A percentile compares a stretch with the other conserved stretches of the same genome.
phyloP scores from a whole-genome alignment of 2,329 filamentous ascomycete genomes.

The Penicillium sp. region DNA sequence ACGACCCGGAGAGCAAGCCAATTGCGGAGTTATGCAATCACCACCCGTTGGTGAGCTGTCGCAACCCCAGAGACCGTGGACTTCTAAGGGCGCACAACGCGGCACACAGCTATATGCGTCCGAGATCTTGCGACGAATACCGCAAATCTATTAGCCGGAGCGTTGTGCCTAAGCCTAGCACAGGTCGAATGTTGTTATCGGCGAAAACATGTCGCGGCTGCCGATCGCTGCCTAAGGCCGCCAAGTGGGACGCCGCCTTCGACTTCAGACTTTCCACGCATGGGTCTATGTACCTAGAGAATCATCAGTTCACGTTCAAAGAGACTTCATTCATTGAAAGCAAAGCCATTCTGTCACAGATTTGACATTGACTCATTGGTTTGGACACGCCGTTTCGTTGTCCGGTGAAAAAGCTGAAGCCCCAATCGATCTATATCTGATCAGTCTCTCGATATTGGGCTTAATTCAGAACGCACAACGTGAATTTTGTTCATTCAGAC shows the following conservation, averaged over 20 bases:
- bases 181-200: conserved; percentile 7
- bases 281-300: conserved; percentile 1
- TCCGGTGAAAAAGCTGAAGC: neutral
- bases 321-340: neutral
- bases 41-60: neutral
- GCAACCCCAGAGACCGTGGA: neutral
- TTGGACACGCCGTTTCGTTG: neutral
- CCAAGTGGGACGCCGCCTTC: conserved; percentile 3
- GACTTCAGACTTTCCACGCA: conserved; percentile 1
- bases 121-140: neutral
- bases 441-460: neutral
- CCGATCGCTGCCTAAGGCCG: conserved; percentile 6
- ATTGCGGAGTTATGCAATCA: neutral
- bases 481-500: neutral
- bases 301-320: neutral
- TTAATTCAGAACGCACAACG: neutral
- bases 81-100: neutral
- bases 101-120: neutral
- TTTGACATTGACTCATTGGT: neutral
- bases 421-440: conserved; percentile 5
- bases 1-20: neutral
- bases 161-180: neutral
- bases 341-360: neutral
- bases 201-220: conserved; percentile 12
- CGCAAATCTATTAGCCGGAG: neutral